Evolutionary conservation across 2,329 filamentous ascomycete genomes (phyloP).

Genomic region (Fusarium globosum): DNA sequence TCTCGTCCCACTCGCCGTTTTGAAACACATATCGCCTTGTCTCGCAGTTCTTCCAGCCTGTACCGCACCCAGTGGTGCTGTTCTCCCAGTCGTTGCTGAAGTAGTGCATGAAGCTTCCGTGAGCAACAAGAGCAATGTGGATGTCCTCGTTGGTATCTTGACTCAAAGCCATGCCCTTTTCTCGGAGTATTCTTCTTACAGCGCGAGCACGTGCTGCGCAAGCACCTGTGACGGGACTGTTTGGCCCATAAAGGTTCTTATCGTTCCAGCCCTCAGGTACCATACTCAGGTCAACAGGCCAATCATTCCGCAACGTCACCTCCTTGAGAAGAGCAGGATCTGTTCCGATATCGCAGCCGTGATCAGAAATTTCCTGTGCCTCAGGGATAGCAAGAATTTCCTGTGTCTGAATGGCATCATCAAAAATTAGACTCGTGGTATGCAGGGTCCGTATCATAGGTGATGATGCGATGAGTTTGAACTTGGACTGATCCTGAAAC

Average conservation of each 20-base stretch:
- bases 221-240: constrained; percentile 28
- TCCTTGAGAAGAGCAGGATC: neutral
- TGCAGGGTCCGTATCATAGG: constrained; percentile 28
- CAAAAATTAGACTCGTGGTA: constrained; percentile 23
- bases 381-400: constrained; percentile 31
- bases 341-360: constrained; percentile 28
- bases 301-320: neutral
- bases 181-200: constrained; percentile 26
- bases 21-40: constrained; percentile 29
- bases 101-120: constrained; percentile 34
- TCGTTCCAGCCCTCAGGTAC: constrained; percentile 21
- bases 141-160: constrained; percentile 11
- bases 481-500: constrained; percentile 33
- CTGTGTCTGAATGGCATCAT: constrained; percentile 14
- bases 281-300: constrained; percentile 30
- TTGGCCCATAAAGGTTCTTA: constrained; percentile 28
- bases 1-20: constrained; percentile 17
- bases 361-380: constrained; percentile 34
- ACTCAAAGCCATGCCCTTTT: constrained; percentile 12
- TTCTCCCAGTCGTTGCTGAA: constrained; percentile 37
- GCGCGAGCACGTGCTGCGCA: constrained; percentile 21
- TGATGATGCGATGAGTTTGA: constrained; percentile 27
- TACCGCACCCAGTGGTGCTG: constrained; percentile 15
- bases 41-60: constrained; percentile 33
- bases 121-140: constrained; percentile 31